Evolutionary conservation across 2,329 filamentous ascomycete genomes (phyloP).

Genomic region (Calonectria multiphialidica): DNA sequence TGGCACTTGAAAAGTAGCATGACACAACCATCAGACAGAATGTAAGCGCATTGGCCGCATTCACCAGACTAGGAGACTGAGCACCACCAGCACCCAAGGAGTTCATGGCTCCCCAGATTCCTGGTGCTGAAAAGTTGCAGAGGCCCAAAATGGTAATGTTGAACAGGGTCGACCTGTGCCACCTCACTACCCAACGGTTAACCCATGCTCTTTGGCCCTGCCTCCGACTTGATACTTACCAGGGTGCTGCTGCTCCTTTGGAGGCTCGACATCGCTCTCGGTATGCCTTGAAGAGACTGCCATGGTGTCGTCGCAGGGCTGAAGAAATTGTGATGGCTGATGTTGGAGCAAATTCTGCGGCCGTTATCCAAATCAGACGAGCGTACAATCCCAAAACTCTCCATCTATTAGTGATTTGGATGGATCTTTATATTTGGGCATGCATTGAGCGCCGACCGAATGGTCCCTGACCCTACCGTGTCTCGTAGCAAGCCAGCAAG

Average conservation of each 20-base stretch:
- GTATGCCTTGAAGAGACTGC: slow-evolving; percentile 31
- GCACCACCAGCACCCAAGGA: slow-evolving; percentile 77
- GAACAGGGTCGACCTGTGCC: slow-evolving; percentile 79
- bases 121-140: slow-evolving; percentile 77
- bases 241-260: slow-evolving; percentile 48
- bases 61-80: slow-evolving; percentile 74
- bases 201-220: background rate
- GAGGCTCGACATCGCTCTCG: slow-evolving; percentile 38
- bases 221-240: slow-evolving; percentile 29
- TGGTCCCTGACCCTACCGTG: slow-evolving; percentile 11
- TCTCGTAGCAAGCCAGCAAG: slow-evolving; percentile 5
- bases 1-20: slow-evolving; percentile 72
- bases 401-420: slow-evolving; percentile 14
- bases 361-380: background rate
- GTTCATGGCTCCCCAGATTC: slow-evolving; percentile 82
- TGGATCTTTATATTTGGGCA: slow-evolving; percentile 34
- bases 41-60: slow-evolving; percentile 77
- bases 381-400: slow-evolving; percentile 6
- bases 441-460: background rate
- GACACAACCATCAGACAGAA: slow-evolving; percentile 81
- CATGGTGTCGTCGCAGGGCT: slow-evolving; percentile 27
- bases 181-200: slow-evolving; percentile 63
- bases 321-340: background rate
- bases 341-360: background rate
- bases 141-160: slow-evolving; percentile 79